Percentiles rank a stretch among this genome's conserved stretches.
Evolutionary conservation across 257 asterid species (phyloP).

Genomic region (Paraleonurus japonicus): DNA sequence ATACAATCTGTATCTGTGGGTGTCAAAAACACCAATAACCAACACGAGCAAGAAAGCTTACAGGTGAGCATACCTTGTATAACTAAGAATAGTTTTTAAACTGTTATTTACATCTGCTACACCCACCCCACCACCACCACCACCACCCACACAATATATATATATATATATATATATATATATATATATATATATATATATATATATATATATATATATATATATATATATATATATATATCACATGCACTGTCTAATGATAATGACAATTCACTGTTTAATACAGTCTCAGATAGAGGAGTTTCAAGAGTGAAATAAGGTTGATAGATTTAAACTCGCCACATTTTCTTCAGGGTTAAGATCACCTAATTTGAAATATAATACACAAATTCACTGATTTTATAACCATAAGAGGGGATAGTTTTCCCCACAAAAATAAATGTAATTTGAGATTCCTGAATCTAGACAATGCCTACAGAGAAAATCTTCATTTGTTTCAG

Average conservation of each 20-base stretch:
- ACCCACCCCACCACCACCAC: too few relatives aligned
- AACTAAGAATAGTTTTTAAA: too few relatives aligned
- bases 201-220: too few relatives aligned
- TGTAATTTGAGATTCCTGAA: background rate
- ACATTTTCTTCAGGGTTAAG: background rate
- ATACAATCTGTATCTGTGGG: background rate
- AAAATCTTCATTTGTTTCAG: too few relatives aligned
- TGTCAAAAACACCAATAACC: background rate
- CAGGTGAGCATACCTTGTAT: background rate
- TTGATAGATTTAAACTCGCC: background rate
- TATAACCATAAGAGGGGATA: background rate
- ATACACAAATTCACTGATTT: constrained; percentile 6
- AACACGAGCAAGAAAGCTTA: background rate
- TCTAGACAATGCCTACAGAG: background rate
- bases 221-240: too few relatives aligned
- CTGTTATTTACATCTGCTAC: too few relatives aligned
- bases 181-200: too few relatives aligned
- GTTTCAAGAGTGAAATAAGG: background rate
- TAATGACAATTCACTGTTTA: background rate
- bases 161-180: too few relatives aligned
- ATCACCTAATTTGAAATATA: constrained; percentile 1
- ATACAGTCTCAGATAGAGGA: background rate
- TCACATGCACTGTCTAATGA: background rate
- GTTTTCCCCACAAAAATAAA: background rate
- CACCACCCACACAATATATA: too few relatives aligned